phyloP scores from a whole-genome alignment of 23 red algal species.

The Gracilaria domingensis region DNA sequence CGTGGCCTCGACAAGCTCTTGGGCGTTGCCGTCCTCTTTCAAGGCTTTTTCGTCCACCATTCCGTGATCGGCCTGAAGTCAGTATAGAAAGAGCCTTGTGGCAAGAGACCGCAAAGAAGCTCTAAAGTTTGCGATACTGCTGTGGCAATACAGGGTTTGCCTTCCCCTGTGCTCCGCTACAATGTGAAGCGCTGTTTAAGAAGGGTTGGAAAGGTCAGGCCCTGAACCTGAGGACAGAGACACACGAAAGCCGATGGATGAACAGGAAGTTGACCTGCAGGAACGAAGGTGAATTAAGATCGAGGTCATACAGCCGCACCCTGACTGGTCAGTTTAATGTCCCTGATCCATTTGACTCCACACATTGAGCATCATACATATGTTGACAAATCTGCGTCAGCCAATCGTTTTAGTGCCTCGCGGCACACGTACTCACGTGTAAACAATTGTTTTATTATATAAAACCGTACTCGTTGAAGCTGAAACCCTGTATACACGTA shows the following conservation, averaged over 20 bases:
- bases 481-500: no score
- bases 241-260: background rate
- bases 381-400: no score
- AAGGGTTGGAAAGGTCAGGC: no score
- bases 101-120: background rate
- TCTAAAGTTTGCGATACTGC: background rate
- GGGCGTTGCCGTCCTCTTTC: background rate
- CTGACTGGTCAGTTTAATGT: background rate
- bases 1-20: constrained; percentile 48
- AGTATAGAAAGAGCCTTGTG: background rate
- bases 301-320: background rate
- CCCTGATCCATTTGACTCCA: background rate
- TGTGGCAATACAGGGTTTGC: background rate
- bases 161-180: no score
- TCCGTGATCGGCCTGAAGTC: background rate
- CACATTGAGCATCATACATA: background rate
- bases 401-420: no score
- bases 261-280: background rate
- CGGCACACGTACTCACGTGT: no score
- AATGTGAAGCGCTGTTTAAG: no score
- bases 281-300: background rate
- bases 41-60: constrained; percentile 24
- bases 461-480: no score
- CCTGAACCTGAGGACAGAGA: no score
- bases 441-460: no score